These are phyloP conservation scores for Saitozyma podzolica DNA, from an alignment of 768 basidiomycete species.

Conservation along the genomic window DNA sequence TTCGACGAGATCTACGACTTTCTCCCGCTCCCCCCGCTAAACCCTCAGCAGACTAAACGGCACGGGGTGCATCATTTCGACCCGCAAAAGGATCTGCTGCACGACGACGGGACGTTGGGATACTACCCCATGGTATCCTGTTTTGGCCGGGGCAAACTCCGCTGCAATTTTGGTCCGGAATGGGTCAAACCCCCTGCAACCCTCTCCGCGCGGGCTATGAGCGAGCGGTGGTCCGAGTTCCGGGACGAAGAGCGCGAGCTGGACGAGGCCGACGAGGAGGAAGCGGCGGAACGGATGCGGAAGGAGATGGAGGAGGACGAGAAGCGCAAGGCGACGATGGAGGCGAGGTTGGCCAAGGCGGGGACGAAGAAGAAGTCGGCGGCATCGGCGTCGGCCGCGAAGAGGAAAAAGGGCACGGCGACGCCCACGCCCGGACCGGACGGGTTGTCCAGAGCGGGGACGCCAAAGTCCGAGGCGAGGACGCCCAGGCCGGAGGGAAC, in stretches of 20 bases:
- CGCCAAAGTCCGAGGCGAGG: neutral
- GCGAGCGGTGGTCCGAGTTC: slow-evolving; percentile 81
- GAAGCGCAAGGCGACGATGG: neutral
- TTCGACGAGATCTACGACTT: slow-evolving; percentile 89
- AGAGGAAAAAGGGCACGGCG: slow-evolving; percentile 9
- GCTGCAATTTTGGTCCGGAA: slow-evolving; percentile 82
- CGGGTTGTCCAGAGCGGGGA: neutral
- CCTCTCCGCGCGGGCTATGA: slow-evolving; percentile 63
- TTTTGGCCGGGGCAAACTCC: slow-evolving; percentile 83
- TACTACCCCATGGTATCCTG: slow-evolving; percentile 94
- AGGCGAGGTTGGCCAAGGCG: slow-evolving; percentile 6
- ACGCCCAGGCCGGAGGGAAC: neutral
- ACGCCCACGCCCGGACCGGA: slow-evolving; percentile 3
- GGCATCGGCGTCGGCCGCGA: slow-evolving; percentile 1
- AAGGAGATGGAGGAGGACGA: slow-evolving; percentile 32
- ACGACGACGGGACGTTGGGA: slow-evolving; percentile 91
- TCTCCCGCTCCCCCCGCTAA: slow-evolving; percentile 72
- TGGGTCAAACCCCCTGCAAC: slow-evolving; percentile 53
- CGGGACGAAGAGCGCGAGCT: slow-evolving; percentile 77
- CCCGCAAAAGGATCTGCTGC: slow-evolving; percentile 64
- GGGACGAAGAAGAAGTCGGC: slow-evolving; percentile 1
- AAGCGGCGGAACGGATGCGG: slow-evolving; percentile 44
- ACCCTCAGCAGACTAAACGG: slow-evolving; percentile 47
- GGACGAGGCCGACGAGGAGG: slow-evolving; percentile 74
- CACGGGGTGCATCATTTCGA: neutral